A percentile compares a stretch with the other conserved stretches of the same genome.
phyloP scores from a whole-genome alignment of 2,329 filamentous ascomycete species.

The Daldinia eschscholtzii region DNA sequence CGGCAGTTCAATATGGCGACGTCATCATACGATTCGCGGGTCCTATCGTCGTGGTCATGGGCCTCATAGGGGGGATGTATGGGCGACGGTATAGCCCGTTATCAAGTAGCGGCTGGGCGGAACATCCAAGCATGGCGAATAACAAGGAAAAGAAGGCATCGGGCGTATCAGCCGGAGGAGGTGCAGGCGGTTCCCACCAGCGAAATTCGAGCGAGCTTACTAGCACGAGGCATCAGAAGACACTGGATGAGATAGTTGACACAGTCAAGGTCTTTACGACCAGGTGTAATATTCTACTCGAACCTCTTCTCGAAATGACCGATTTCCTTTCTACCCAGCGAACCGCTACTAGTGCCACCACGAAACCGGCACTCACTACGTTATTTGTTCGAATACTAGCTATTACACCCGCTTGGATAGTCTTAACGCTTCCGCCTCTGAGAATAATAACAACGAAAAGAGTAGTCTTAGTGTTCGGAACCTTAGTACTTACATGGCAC shows the following conservation, averaged over 20 bases:
- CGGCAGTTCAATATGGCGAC: conserved; percentile 86
- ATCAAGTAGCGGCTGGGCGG: conserved; percentile 82
- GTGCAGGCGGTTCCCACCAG: conserved; percentile 54
- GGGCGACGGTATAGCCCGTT: conserved; percentile 88
- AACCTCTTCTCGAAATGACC: conserved; percentile 88
- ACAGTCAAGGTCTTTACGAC: conserved; percentile 91
- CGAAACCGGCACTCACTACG: conserved; percentile 86
- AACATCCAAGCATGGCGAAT: conserved; percentile 53
- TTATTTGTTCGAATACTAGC: conserved; percentile 91
- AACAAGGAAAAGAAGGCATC: conserved; percentile 49
- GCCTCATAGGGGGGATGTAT: conserved; percentile 92
- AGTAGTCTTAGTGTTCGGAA: conserved; percentile 87
- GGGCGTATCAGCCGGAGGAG: conserved; percentile 48
- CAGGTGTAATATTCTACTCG: conserved; percentile 90
- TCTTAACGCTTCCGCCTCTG: conserved; percentile 83
- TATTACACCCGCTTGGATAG: conserved; percentile 88
- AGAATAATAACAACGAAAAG: conserved; percentile 88
- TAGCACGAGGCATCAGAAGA: conserved; percentile 87
- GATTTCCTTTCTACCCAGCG: conserved; percentile 93
- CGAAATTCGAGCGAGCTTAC: conserved; percentile 68
- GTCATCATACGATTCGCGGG: conserved; percentile 83
- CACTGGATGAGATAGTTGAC: conserved; percentile 96
- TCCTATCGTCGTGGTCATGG: conserved; percentile 82
- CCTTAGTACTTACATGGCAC: conserved; percentile 90
- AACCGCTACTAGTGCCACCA: conserved; percentile 91